phyloP scores from a whole-genome alignment of 108 stramenopile genomes.

The Pseudonitzschia multiseries region DNA sequence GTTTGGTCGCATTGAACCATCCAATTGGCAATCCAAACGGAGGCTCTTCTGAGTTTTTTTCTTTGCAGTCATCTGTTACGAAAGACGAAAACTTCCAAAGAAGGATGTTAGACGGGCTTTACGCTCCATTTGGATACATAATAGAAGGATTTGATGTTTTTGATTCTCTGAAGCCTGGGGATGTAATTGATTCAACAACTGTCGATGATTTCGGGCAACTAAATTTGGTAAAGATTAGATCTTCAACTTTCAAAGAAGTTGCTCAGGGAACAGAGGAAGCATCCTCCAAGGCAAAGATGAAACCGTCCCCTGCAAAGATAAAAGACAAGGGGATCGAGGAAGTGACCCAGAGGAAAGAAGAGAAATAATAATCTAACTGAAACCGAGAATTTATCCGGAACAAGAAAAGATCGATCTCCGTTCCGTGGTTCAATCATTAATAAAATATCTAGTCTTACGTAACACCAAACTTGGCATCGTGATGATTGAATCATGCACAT shows the following conservation, averaged over 20 bases:
- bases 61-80: slow-evolving; percentile 46
- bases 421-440: background rate
- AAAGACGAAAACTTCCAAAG: slow-evolving; percentile 38
- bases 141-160: slow-evolving; percentile 67
- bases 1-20: slow-evolving; percentile 81
- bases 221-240: slow-evolving; percentile 74
- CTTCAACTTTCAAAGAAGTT: slow-evolving; percentile 52
- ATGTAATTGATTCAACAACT: slow-evolving; percentile 73
- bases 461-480: background rate
- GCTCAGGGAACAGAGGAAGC: slow-evolving; percentile 38
- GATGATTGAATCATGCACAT: background rate
- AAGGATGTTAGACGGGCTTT: slow-evolving; percentile 65
- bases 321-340: background rate
- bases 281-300: background rate
- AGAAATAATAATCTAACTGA: background rate
- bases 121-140: slow-evolving; percentile 86
- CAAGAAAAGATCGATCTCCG: background rate
- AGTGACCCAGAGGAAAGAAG: background rate
- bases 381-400: background rate
- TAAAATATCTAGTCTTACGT: background rate
- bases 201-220: slow-evolving; percentile 73
- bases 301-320: background rate
- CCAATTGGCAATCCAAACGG: slow-evolving; percentile 72
- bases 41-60: slow-evolving; percentile 82
- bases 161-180: slow-evolving; percentile 62